These are phyloP conservation scores for Paratinospora sagittata DNA, from an alignment of 164 flowering plant genomes.

Conservation along the genomic window DNA sequence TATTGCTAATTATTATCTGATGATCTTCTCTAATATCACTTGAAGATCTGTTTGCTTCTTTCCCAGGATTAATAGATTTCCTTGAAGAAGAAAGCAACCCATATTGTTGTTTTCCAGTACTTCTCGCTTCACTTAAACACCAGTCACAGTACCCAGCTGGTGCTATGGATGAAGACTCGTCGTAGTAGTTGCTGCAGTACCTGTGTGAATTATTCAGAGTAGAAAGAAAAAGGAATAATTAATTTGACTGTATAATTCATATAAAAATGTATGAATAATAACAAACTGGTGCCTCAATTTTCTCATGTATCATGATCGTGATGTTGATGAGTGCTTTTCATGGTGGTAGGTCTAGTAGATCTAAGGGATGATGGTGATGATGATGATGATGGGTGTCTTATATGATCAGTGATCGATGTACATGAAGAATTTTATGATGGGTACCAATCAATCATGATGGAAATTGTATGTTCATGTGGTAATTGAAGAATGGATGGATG, in stretches of 20 bases:
- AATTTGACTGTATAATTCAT: too few relatives aligned
- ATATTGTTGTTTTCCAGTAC: conserved; percentile 20
- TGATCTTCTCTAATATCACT: too few relatives aligned
- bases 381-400: background rate
- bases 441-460: background rate
- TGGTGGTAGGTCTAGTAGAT: too few relatives aligned
- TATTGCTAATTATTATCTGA: conserved; percentile 9
- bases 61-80: background rate
- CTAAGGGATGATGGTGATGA: background rate
- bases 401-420: background rate
- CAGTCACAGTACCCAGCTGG: conserved; percentile 58
- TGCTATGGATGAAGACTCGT: conserved; percentile 33
- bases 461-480: background rate
- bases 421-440: background rate
- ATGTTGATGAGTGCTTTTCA: too few relatives aligned
- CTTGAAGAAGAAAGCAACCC: conserved; percentile 12
- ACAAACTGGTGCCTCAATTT: too few relatives aligned
- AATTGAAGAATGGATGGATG: background rate
- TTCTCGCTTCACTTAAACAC: conserved; percentile 71
- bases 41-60: conserved; percentile 14
- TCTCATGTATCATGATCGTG: background rate
- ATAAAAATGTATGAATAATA: too few relatives aligned
- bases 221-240: too few relatives aligned
- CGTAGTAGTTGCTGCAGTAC: conserved; percentile 86
- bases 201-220: conserved; percentile 23